phyloP scores from a whole-genome alignment of 2,329 filamentous ascomycete genomes.

The Pseudocercospora pini-densiflorae region DNA sequence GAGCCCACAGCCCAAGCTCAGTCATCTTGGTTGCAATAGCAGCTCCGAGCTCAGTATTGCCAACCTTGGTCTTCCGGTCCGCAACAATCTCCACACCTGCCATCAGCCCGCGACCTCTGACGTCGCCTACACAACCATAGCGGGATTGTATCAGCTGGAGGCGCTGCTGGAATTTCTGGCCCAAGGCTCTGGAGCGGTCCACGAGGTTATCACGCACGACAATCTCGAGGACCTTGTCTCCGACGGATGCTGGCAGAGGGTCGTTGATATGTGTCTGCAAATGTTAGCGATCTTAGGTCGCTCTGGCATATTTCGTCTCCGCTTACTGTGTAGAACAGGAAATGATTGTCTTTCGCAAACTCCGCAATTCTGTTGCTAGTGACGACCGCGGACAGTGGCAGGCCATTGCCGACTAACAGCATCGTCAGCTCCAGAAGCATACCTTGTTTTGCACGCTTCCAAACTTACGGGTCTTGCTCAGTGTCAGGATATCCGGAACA shows the following conservation, averaged over 20 bases:
- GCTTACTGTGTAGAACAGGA: conserved; percentile 35
- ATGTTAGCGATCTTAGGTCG: not conserved
- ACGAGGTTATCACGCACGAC: conserved; percentile 36
- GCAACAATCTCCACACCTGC: conserved; percentile 39
- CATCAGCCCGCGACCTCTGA: conserved; percentile 39
- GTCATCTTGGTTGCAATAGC: conserved; percentile 31
- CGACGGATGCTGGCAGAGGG: conserved; percentile 37
- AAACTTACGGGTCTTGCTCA: conserved; percentile 35
- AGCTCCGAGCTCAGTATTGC: conserved; percentile 33
- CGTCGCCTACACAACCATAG: conserved; percentile 40
- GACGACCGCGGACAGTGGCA: conserved; percentile 37
- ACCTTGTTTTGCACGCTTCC: not conserved
- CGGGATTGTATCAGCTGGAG: conserved; percentile 29
- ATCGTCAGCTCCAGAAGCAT: not conserved
- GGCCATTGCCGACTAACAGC: conserved; percentile 34
- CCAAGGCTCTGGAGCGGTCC: conserved; percentile 24
- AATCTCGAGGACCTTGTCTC: conserved; percentile 39
- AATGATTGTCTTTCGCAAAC: conserved; percentile 29
- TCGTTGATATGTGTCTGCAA: conserved; percentile 38
- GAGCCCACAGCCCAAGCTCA: conserved; percentile 34
- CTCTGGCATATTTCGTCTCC: not conserved
- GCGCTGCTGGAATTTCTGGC: conserved; percentile 31
- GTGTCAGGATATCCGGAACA: conserved; percentile 54
- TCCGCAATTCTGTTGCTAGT: conserved; percentile 33
- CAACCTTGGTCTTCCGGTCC: conserved; percentile 32